Percentiles rank a stretch among this genome's conserved stretches.
These are phyloP conservation scores for Mitragyna speciosa DNA, from an alignment of 257 asterid species.

Conservation along the genomic window DNA sequence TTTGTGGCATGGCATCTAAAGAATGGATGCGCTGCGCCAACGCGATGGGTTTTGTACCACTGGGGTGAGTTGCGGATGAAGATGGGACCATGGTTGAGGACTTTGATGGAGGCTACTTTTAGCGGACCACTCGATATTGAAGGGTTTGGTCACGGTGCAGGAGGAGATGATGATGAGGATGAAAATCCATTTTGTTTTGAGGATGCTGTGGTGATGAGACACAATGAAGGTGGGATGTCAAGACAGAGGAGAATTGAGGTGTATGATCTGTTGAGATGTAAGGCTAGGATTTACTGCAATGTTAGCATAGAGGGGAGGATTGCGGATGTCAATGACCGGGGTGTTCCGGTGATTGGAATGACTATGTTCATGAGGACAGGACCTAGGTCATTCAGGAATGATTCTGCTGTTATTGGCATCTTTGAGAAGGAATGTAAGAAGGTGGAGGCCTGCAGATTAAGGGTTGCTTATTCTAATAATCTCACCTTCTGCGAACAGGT, in stretches of 20 bases:
- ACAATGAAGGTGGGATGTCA: slow-evolving; percentile 70
- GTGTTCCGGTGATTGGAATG: slow-evolving; percentile 47
- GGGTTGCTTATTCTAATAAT: slow-evolving; percentile 57
- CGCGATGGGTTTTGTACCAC: slow-evolving; percentile 59
- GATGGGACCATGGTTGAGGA: slow-evolving; percentile 62
- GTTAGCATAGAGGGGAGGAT: slow-evolving; percentile 28
- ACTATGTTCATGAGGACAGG: slow-evolving; percentile 67
- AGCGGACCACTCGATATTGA: slow-evolving; percentile 39
- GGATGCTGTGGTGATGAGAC: slow-evolving; percentile 66
- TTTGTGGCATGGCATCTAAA: slow-evolving; percentile 64
- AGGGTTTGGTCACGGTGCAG: slow-evolving; percentile 9
- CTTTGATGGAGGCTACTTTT: slow-evolving; percentile 49
- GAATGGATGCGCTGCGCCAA: slow-evolving; percentile 42
- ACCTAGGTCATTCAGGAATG: slow-evolving; percentile 58
- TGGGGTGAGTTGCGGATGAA: slow-evolving; percentile 65
- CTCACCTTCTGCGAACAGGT: slow-evolving; percentile 74
- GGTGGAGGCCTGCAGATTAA: slow-evolving; percentile 55
- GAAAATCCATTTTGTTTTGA: slow-evolving; percentile 47
- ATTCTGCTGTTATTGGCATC: slow-evolving; percentile 43
- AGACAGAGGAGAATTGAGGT: slow-evolving; percentile 48
- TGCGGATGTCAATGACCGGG: slow-evolving; percentile 5
- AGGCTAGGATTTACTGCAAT: slow-evolving; percentile 51
- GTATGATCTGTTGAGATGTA: slow-evolving; percentile 63
- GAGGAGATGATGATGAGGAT: background rate
- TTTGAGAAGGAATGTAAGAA: slow-evolving; percentile 52